These are phyloP conservation scores for Sordaria brevicollis DNA, from an alignment of 495 filamentous ascomycete genomes.

Conservation along the genomic window DNA sequence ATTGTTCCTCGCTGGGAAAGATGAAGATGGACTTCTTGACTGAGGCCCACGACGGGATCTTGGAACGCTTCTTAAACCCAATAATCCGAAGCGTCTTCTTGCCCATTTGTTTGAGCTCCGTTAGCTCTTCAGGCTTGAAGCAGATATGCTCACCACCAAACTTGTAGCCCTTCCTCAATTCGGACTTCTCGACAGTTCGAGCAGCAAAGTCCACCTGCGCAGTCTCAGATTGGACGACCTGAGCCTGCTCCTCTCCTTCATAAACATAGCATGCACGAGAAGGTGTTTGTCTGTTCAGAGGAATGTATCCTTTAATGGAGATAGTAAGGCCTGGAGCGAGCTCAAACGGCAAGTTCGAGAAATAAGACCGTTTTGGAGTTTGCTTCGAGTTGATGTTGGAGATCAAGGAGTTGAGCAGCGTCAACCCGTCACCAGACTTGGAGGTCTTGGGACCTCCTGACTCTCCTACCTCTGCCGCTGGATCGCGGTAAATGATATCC, in stretches of 20 bases:
- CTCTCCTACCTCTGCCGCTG: constrained; percentile 52
- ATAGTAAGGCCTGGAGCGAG: constrained; percentile 77
- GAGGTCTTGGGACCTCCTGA: constrained; percentile 32
- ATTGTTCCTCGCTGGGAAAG: constrained; percentile 87
- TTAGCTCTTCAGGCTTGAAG: constrained; percentile 76
- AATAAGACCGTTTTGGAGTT: constrained; percentile 75
- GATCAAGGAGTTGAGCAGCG: constrained; percentile 69
- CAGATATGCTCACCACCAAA: constrained; percentile 85
- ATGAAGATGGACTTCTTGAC: constrained; percentile 80
- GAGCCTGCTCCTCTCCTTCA: constrained; percentile 68
- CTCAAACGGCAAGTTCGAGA: constrained; percentile 76
- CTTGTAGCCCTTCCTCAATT: constrained; percentile 88
- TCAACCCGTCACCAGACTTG: constrained; percentile 59
- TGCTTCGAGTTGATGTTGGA: constrained; percentile 88
- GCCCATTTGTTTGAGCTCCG: constrained; percentile 58
- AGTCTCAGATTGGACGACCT: constrained; percentile 67
- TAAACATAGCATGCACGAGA: constrained; percentile 77
- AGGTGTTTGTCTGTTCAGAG: constrained; percentile 73
- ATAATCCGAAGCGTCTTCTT: constrained; percentile 75
- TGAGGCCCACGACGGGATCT: constrained; percentile 77
- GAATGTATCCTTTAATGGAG: constrained; percentile 83
- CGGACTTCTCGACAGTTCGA: constrained; percentile 63
- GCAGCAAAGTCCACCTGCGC: constrained; percentile 66
- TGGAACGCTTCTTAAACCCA: constrained; percentile 77
- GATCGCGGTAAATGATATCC: constrained; percentile 71